phyloP scores from a whole-genome alignment of 2,329 filamentous ascomycete genomes.

The Tolypocladium pustulatum region DNA sequence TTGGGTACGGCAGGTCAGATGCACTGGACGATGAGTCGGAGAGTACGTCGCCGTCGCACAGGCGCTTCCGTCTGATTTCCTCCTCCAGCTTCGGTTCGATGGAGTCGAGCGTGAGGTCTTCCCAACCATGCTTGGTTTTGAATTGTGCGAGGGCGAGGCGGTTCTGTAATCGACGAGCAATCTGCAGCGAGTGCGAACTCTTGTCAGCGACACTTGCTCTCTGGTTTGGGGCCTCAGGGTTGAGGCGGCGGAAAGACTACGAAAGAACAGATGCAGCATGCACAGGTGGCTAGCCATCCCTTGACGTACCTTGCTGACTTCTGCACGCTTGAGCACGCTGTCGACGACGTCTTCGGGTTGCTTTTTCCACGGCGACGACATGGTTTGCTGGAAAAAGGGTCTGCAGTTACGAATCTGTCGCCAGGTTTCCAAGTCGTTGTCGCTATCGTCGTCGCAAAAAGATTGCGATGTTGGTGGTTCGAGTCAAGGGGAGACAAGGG shows the following conservation, averaged over 20 bases:
- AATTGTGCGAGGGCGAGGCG: slow-evolving; percentile 91
- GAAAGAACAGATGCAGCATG: neutral
- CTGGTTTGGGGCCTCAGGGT: neutral
- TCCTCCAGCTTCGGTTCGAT: slow-evolving; percentile 80
- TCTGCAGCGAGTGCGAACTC: slow-evolving; percentile 39
- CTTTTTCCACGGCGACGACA: slow-evolving; percentile 53
- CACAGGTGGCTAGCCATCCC: neutral
- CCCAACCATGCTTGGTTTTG: slow-evolving; percentile 93
- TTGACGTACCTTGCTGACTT: slow-evolving; percentile 60
- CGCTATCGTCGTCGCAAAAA: neutral
- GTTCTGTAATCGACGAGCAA: slow-evolving; percentile 86
- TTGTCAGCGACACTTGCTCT: neutral
- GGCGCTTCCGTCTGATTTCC: slow-evolving; percentile 63
- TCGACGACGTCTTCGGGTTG: slow-evolving; percentile 56
- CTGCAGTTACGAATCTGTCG: neutral
- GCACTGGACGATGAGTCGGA: slow-evolving; percentile 82
- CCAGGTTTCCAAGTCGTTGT: neutral
- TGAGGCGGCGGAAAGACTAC: neutral
- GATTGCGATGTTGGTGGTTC: neutral
- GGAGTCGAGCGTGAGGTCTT: slow-evolving; percentile 75
- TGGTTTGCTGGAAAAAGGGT: slow-evolving; percentile 17
- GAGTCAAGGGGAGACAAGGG: neutral
- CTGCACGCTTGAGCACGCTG: slow-evolving; percentile 60
- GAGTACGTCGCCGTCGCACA: slow-evolving; percentile 60
- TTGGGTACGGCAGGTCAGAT: slow-evolving; percentile 65